Conservation (phyloP, 306 rosid species). For the Cucurbita pepo region DNA sequence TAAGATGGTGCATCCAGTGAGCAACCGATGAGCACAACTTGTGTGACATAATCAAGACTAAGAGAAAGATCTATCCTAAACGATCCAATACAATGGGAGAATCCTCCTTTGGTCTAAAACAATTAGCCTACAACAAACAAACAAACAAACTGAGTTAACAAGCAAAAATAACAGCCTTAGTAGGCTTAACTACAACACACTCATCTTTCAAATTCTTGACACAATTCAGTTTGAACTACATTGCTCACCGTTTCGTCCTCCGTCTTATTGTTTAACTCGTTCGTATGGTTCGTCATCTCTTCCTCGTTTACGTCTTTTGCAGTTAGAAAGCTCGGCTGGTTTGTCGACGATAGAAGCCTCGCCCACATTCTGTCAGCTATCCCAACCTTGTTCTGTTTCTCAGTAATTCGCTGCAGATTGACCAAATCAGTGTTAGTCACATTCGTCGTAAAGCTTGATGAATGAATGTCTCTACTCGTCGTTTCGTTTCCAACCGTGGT, state of each 20-base stretch:
- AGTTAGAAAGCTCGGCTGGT: slow-evolving; percentile 74
- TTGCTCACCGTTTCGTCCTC: not conserved
- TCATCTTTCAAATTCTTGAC: not conserved
- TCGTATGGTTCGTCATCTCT: not conserved
- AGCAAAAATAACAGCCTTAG: not conserved
- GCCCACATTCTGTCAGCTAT: slow-evolving; percentile 99
- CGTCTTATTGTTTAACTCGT: not conserved
- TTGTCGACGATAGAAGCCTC: slow-evolving; percentile 81
- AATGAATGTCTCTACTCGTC: not conserved
- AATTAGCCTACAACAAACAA: not conserved
- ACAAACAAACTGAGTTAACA: not conserved
- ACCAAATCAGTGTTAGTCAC: not conserved
- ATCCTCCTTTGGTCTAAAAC: not conserved
- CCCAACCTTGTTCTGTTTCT: slow-evolving; percentile 59
- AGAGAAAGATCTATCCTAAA: not conserved
- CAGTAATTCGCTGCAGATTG: slow-evolving; percentile 50
- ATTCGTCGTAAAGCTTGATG: not conserved
- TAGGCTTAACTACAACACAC: not conserved
- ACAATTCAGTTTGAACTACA: not conserved
- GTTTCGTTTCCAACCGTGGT: not conserved
- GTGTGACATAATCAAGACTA: not conserved
- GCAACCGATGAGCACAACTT: not conserved
- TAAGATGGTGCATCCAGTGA: not conserved
- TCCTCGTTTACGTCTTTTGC: slow-evolving; percentile 22
- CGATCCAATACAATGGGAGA: not conserved